A percentile compares a stretch with the other conserved stretches of the same genome.
phyloP scores from a whole-genome alignment of 768 basidiomycete species.

The Boletus tomentosulus region DNA sequence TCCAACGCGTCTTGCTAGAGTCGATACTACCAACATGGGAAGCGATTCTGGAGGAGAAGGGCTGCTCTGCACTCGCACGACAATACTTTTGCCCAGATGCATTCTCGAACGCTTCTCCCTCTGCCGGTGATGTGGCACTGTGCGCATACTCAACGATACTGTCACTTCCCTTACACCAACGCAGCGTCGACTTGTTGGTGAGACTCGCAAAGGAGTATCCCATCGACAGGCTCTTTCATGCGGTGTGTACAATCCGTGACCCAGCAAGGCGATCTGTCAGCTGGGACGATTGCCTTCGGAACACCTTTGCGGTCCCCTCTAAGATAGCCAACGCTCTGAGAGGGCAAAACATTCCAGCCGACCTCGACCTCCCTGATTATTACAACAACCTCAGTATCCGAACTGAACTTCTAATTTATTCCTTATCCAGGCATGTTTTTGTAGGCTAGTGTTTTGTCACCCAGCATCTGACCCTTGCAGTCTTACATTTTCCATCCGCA shows the following conservation, averaged over 20 bases:
- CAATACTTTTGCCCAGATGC: slow-evolving; percentile 74
- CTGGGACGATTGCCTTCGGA: slow-evolving; percentile 79
- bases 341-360: slow-evolving; percentile 40
- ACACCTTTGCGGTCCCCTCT: slow-evolving; percentile 61
- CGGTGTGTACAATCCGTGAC: slow-evolving; percentile 37
- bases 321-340: slow-evolving; percentile 73
- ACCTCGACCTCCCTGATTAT: slow-evolving; percentile 55
- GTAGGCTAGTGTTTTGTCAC: slow-evolving; percentile 38
- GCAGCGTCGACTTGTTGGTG: slow-evolving; percentile 50
- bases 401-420: slow-evolving; percentile 47
- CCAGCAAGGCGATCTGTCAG: slow-evolving; percentile 30
- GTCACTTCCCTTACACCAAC: slow-evolving; percentile 43
- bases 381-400: slow-evolving; percentile 50
- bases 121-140: slow-evolving; percentile 51
- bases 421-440: slow-evolving; percentile 35
- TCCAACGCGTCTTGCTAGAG: slow-evolving; percentile 66
- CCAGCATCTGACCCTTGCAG: slow-evolving; percentile 3
- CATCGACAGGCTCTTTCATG: slow-evolving; percentile 60
- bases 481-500: slow-evolving; percentile 30
- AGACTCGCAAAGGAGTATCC: slow-evolving; percentile 61
- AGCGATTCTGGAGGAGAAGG: slow-evolving; percentile 44
- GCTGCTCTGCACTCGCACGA: slow-evolving; percentile 43
- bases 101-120: slow-evolving; percentile 46
- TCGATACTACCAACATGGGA: slow-evolving; percentile 72
- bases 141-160: slow-evolving; percentile 65